Evolutionary conservation across 371 early-diverging fungal species (phyloP), one percentile per base, ranked within the genome.

Genomic region (Fennellomyces sp.): DNA sequence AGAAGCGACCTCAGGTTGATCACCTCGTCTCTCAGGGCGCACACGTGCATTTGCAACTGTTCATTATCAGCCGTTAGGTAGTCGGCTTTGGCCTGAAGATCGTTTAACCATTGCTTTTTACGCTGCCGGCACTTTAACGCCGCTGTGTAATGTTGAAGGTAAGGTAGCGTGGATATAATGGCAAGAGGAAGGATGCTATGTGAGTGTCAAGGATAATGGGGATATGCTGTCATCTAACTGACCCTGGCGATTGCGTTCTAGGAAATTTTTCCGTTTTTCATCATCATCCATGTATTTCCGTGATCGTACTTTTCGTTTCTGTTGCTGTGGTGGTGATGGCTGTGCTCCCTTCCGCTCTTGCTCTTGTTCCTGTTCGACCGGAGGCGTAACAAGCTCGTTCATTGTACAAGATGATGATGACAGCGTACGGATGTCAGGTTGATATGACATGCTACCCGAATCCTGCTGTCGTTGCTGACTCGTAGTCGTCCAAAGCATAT

Each of bases 201-300:
- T n/a, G n/a, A n/a, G n/a, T n/a, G n/a, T n/a, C n/a, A n/a, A n/a
- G n/a, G n/a, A n/a, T n/a, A n/a, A n/a, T n/a, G n/a, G n/a, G n/a
- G n/a, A n/a, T n/a, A n/a, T n/a, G n/a, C n/a, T n/a, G n/a, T n/a
- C n/a, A n/a, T n/a, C n/a, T n/a, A n/a, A n/a, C n/a, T n/a, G n/a
- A 86, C 88, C 86, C 75, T 85, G 85, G 39, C 92, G 82, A 72
- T 91, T 91, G 47, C 92, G 81, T 66, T 91, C 92, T 63, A 91
- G 69, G 64, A 91, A 89, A 67, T 84, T 89, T 42, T 70, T 72
- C 36, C 89, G 72, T 67, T 87, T 88, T 48, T 87, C 87, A 28
- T 84, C 85, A 8, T 76, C 81, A 17, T 76, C 76, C 66, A 78
- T 68, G 19, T 74, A 79, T 52, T 74, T 75, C 11, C 38, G 31